Evolutionary conservation across 2,329 filamentous ascomycete genomes (phyloP).

Genomic region (Exophiala oligosperma): DNA sequence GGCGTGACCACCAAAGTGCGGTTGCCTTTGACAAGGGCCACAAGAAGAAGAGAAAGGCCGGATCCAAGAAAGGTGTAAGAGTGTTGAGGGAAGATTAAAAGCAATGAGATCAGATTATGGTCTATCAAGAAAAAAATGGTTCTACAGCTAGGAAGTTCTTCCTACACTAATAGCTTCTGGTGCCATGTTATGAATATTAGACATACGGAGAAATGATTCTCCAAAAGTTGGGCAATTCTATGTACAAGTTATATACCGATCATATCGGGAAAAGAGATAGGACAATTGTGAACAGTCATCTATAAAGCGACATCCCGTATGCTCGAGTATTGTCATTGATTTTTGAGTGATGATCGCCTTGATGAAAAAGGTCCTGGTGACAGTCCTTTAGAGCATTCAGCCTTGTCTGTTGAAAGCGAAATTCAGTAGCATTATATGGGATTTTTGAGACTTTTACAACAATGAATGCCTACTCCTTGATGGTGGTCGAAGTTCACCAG

Average conservation of each 20-base stretch:
- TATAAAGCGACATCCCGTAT: neutral
- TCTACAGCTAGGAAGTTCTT: neutral
- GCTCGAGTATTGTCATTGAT: too few species aligned
- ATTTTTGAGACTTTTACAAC: too few species aligned
- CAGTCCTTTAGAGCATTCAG: too few species aligned
- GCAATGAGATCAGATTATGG: neutral
- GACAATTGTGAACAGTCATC: neutral
- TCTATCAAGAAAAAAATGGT: neutral
- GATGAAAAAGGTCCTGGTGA: too few species aligned
- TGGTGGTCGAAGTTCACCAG: too few species aligned
- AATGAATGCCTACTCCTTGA: too few species aligned
- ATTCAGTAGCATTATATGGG: too few species aligned
- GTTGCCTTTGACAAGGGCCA: conserved; percentile 53
- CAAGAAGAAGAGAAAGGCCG: conserved; percentile 52
- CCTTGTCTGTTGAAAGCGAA: too few species aligned
- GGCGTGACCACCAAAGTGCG: conserved; percentile 75
- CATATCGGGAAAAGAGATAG: neutral
- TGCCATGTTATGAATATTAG: neutral
- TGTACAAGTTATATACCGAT: neutral
- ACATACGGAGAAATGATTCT: neutral
- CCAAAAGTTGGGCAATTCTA: neutral
- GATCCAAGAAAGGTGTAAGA: conserved; percentile 42
- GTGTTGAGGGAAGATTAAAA: conserved; percentile 46
- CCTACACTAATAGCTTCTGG: neutral
- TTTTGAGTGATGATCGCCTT: too few species aligned